These are phyloP conservation scores for Hypomontagnella monticulosa DNA, from an alignment of 495 filamentous ascomycete genomes.

Conservation along the genomic window DNA sequence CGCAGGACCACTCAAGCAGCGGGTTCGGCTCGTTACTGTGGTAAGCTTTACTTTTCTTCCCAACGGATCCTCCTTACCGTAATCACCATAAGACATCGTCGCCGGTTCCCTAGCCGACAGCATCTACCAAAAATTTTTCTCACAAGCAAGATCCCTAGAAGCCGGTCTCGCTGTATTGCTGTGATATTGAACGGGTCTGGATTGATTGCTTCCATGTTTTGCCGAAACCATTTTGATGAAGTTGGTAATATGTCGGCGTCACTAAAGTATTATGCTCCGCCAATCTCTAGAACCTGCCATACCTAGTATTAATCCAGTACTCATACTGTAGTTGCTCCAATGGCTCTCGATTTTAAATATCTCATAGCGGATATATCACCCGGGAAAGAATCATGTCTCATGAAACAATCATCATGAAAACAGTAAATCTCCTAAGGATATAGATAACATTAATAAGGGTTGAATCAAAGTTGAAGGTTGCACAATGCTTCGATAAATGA, in stretches of 20 bases:
- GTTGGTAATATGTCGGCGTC: conserved; percentile 3
- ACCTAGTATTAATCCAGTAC: not conserved
- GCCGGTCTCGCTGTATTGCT: conserved; percentile 9
- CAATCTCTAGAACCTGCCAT: not conserved
- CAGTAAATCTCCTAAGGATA: too few relatives aligned
- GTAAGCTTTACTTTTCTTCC: conserved; percentile 13
- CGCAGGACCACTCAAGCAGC: conserved; percentile 28
- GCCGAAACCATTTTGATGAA: conserved; percentile 17
- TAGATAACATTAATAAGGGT: too few relatives aligned
- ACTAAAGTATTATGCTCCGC: too few relatives aligned
- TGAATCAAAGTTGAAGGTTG: not conserved
- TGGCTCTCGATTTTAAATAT: not conserved
- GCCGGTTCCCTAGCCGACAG: conserved; percentile 37
- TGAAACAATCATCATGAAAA: too few relatives aligned
- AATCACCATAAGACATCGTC: conserved; percentile 22
- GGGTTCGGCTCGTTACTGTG: conserved; percentile 22
- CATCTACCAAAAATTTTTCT: conserved; percentile 19
- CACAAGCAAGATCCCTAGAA: too few relatives aligned
- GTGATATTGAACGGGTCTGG: conserved; percentile 9
- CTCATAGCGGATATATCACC: not conserved
- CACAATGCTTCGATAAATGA: conserved; percentile 38
- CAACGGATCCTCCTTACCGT: conserved; percentile 19
- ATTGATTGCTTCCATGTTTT: not conserved
- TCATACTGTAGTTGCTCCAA: conserved; percentile 2
- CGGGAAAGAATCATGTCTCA: too few relatives aligned